These are phyloP conservation scores for Colletotrichum incanum DNA, from an alignment of 2,329 filamentous ascomycete species.

Conservation along the genomic window DNA sequence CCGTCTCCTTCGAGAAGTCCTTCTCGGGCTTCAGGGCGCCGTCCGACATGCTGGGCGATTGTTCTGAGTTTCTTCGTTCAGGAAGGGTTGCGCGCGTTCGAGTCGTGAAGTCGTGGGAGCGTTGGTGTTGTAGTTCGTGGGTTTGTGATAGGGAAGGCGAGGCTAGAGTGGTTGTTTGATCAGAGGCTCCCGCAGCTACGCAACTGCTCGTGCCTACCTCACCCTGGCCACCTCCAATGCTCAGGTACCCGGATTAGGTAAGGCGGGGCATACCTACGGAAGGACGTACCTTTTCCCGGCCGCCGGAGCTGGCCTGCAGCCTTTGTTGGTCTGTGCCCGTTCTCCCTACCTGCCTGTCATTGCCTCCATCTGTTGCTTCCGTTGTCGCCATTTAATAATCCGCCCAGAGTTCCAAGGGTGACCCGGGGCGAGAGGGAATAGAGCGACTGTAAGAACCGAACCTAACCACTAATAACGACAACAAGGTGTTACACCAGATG, in stretches of 20 bases:
- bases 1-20: conserved; percentile 98
- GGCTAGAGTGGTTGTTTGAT: conserved; percentile 39
- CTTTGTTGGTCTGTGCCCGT: background rate
- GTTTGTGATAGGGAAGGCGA: conserved; percentile 27
- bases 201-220: conserved; percentile 44
- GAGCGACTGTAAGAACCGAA: too few relatives aligned
- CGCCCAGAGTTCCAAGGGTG: background rate
- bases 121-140: background rate
- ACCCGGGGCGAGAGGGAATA: too few relatives aligned
- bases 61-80: background rate
- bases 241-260: conserved; percentile 41
- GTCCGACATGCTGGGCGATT: conserved; percentile 79
- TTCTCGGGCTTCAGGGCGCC: conserved; percentile 93
- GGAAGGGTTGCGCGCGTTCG: background rate
- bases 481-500: background rate
- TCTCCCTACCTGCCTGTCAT: too few relatives aligned
- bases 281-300: conserved; percentile 41
- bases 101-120: background rate
- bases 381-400: too few relatives aligned
- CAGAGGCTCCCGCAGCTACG: conserved; percentile 43
- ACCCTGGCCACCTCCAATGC: conserved; percentile 38
- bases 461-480: background rate
- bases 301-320: background rate
- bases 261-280: conserved; percentile 28
- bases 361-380: background rate